phyloP scores from a whole-genome alignment of 2,329 filamentous ascomycete species.

The Epicoccum nigrum region DNA sequence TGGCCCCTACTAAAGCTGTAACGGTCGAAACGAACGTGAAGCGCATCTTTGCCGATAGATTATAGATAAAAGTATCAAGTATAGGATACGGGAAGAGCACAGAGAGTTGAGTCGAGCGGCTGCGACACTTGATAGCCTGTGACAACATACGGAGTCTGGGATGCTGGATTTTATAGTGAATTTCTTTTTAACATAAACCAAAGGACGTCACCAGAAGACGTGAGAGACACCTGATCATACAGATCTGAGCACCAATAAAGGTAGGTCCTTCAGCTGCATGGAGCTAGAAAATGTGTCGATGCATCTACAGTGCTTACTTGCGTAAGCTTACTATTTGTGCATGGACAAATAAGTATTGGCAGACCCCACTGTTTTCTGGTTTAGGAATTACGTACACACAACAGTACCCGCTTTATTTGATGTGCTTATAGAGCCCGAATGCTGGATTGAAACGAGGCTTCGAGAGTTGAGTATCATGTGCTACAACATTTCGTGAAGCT shows the following conservation, averaged over 20 bases:
- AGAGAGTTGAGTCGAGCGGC: neutral
- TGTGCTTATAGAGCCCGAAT: no score
- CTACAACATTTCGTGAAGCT: no score
- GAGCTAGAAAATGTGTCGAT: neutral
- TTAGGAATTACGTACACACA: no score
- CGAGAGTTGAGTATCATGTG: no score
- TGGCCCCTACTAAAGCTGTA: neutral
- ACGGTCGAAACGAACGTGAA: neutral
- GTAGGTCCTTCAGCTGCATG: neutral
- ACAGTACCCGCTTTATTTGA: no score
- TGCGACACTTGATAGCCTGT: neutral
- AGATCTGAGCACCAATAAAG: neutral
- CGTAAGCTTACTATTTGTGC: conserved; percentile 3
- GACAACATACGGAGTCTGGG: neutral
- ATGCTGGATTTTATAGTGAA: neutral
- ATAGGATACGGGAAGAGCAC: neutral
- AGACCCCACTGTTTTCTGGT: neutral
- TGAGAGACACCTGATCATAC: neutral
- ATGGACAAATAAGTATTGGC: neutral
- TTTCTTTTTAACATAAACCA: neutral
- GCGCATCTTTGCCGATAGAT: neutral
- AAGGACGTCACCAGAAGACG: neutral
- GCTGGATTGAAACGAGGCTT: no score
- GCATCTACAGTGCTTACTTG: conserved; percentile 3
- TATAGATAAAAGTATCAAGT: no score